These are phyloP conservation scores for Blepharisma stoltei DNA, from an alignment of 73 alveolate genomes.

Conservation along the genomic window DNA sequence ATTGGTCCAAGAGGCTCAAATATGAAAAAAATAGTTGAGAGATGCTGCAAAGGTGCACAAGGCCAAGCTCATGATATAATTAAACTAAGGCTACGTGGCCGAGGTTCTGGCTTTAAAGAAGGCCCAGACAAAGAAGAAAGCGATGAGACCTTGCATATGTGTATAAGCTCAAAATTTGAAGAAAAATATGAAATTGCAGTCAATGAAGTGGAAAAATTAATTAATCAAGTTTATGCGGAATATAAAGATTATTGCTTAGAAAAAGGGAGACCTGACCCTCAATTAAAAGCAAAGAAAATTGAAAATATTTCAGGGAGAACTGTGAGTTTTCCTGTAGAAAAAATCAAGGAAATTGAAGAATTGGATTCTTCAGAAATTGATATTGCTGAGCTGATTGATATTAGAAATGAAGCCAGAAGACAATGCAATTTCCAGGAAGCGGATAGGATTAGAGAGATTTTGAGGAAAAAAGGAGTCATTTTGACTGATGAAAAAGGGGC, in stretches of 20 bases:
- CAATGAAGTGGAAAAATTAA: conserved; percentile 25
- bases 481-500: conserved; percentile 44
- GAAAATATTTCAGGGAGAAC: conserved; percentile 21
- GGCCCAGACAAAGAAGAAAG: conserved; percentile 91
- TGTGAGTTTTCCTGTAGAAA: background rate
- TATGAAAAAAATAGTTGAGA: conserved; percentile 93
- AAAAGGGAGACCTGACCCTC: conserved; percentile 22
- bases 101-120: conserved; percentile 98
- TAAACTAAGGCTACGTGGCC: conserved; percentile 95
- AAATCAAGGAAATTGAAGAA: conserved; percentile 13
- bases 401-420: conserved; percentile 45
- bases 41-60: conserved; percentile 69
- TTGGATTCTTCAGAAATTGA: conserved; percentile 26
- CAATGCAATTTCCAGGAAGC: conserved; percentile 41
- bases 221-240: conserved; percentile 24
- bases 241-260: conserved; percentile 21
- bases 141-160: conserved; percentile 93
- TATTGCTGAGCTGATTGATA: conserved; percentile 30
- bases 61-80: conserved; percentile 62
- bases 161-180: conserved; percentile 84
- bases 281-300: background rate
- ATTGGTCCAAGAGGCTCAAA: conserved; percentile 94
- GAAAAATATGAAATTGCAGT: conserved; percentile 42
- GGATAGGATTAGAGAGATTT: conserved; percentile 40
- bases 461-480: conserved; percentile 34